Evolutionary conservation across 108 stramenopile species (phyloP).

Genomic region (Nitzschia palea): DNA sequence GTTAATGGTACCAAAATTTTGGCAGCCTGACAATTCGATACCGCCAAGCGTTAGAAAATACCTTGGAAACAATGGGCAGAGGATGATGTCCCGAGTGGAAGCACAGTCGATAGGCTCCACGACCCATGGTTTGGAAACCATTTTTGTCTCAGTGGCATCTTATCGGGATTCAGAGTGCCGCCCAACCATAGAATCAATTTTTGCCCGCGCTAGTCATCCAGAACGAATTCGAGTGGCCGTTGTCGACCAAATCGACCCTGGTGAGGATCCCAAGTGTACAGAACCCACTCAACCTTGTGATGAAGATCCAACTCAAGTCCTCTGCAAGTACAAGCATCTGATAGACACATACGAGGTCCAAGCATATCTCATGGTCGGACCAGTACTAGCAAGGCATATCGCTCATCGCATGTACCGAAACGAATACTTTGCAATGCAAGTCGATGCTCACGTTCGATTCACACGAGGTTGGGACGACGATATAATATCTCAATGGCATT

Average conservation of each 20-base stretch:
- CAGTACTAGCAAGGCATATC: conserved; percentile 63
- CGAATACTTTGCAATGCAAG: conserved; percentile 78
- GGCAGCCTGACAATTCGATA: conserved; percentile 17
- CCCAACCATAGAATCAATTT: conserved; percentile 40
- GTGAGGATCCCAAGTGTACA: conserved; percentile 31
- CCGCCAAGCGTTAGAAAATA: conserved; percentile 49
- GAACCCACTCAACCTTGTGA: conserved; percentile 32
- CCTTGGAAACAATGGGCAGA: conserved; percentile 63
- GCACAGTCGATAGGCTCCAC: conserved; percentile 56
- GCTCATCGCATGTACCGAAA: conserved; percentile 79
- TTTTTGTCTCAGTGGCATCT: conserved; percentile 53
- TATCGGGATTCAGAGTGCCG: conserved; percentile 49
- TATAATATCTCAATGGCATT: conserved; percentile 50
- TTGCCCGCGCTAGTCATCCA: conserved; percentile 48
- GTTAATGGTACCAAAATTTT: conserved; percentile 33
- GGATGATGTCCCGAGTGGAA: conserved; percentile 63
- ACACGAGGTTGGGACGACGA: conserved; percentile 52
- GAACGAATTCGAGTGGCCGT: conserved; percentile 57
- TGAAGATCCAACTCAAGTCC: conserved; percentile 44
- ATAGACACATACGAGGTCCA: conserved; percentile 59
- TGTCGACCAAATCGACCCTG: conserved; percentile 47
- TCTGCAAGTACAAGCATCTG: conserved; percentile 48
- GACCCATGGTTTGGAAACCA: conserved; percentile 30
- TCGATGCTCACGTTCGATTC: conserved; percentile 67
- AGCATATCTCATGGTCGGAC: conserved; percentile 64